These are phyloP conservation scores for Cytospora chrysosperma DNA, from an alignment of 2,329 filamentous ascomycete species.

Conservation along the genomic window DNA sequence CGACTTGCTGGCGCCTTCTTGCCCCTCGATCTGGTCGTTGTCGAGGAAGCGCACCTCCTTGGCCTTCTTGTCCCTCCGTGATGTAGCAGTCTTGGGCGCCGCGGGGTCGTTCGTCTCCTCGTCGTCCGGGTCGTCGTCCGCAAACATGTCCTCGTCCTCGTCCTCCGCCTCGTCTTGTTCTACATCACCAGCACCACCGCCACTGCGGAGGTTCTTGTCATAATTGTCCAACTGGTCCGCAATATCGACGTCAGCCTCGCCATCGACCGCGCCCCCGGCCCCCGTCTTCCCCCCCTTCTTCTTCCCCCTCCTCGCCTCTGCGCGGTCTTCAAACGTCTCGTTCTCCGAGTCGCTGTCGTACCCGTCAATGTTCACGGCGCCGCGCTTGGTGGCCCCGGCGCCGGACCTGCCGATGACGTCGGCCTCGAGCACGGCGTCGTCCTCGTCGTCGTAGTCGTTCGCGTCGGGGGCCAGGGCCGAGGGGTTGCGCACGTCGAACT, in stretches of 20 bases:
- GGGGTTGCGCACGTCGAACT: constrained; percentile 93
- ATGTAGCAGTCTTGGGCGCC: constrained; percentile 32
- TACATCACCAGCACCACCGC: constrained; percentile 35
- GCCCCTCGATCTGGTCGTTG: constrained; percentile 70
- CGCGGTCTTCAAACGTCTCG: constrained; percentile 79
- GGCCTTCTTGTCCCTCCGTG: constrained; percentile 54
- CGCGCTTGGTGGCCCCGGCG: constrained; percentile 76
- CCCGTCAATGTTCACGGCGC: constrained; percentile 92
- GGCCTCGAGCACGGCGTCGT: constrained; percentile 71
- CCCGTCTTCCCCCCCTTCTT: constrained; percentile 39
- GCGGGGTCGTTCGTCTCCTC: constrained; percentile 19
- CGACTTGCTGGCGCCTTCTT: constrained; percentile 70
- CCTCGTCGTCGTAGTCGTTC: constrained; percentile 63
- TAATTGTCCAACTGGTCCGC: constrained; percentile 56
- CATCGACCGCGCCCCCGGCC: constrained; percentile 36
- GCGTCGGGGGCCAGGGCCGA: constrained; percentile 85
- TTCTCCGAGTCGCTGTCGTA: constrained; percentile 95
- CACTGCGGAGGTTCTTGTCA: constrained; percentile 41
- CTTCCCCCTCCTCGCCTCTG: constrained; percentile 54
- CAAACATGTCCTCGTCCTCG: constrained; percentile 84
- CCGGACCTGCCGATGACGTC: constrained; percentile 84
- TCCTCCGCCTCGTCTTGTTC: constrained; percentile 48
- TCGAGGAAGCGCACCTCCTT: constrained; percentile 63
- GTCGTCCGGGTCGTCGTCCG: constrained; percentile 40
- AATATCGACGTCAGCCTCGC: constrained; percentile 44